Base-by-base conservation (phyloP, 83 land plant species). In the Larix sibirica region DNA sequence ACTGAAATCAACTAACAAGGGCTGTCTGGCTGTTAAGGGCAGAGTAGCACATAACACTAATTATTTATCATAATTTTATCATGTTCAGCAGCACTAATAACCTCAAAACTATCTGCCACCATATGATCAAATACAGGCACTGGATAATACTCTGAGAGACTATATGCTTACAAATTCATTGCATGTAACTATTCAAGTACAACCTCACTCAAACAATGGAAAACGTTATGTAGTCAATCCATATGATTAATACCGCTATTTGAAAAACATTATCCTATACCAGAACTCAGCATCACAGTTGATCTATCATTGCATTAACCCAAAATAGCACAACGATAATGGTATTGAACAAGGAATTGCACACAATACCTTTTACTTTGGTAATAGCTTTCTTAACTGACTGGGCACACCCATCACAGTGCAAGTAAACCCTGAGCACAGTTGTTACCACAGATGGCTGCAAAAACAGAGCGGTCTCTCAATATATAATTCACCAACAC, bases 401-500 rank as follows among this genome's bases (percentile, higher is more conserved):
- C 33, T 80, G 82, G 21, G 94, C 94, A 67, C 94, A 92, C 2
- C 89, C 92, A 62, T 88, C 89, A 56, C 94, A 92, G 61, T 92
- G 94, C 91, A 92, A 85, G 81, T 88, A 83, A 0, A 92, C 90
- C 20, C 77, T 83, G 4, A 92, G 89, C 71, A 90, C 87, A 24
- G 89, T 88, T 0, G 82, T 73, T 20, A 83, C 20, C 59, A 81
- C 94, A 83, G 85, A 83, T 71, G 85, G 91, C 90, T 88, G 84
- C 62, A 54, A 56, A 54, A 40, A 59, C 36, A 31, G 3, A 54
- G 21, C 23, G 23, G n/a, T 5, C 12, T 21, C 21, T 47, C 26
- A 47, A 44, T 21, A 31, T 42, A 62, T 24, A 71, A 58, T 16
- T n/a, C n/a, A 56, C 61, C 3, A 17, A 12, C 26, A 18, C 74